Evolutionary conservation across 305 asterid genomes (phyloP).

Genomic region (Fraxinus xanthoxyloides): DNA sequence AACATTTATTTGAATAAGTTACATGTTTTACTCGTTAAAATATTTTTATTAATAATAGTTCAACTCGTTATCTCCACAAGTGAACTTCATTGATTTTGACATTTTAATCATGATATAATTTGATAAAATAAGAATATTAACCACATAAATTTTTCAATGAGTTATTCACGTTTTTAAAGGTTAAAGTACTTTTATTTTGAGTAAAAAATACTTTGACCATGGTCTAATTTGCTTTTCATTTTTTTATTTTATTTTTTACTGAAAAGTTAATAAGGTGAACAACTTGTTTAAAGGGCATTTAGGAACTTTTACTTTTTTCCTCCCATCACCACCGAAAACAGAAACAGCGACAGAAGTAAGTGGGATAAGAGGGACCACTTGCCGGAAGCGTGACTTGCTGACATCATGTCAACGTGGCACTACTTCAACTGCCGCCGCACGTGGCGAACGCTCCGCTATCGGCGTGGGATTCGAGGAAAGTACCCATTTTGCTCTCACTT

Average conservation of each 20-base stretch:
- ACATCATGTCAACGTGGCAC: constrained; percentile 19
- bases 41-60: background rate
- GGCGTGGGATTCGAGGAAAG: background rate
- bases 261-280: background rate
- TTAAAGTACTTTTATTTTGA: too few relatives aligned
- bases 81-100: background rate
- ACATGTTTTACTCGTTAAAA: background rate
- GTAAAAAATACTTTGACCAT: background rate
- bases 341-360: constrained; percentile 13
- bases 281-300: background rate
- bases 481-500: constrained; percentile 1
- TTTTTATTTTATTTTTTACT: background rate
- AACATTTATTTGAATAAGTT: background rate
- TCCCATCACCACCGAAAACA: background rate
- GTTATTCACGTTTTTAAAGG: too few relatives aligned
- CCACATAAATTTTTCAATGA: background rate
- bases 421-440: constrained; percentile 12
- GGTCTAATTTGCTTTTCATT: background rate
- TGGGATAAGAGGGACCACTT: constrained; percentile 24
- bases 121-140: background rate
- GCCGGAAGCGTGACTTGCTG: constrained; percentile 23
- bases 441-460: constrained; percentile 18
- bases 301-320: background rate
- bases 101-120: background rate
- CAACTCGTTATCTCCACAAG: background rate